These are phyloP conservation scores for Coelastrella sp. DNA, from an alignment of 139 green algal genomes.

Conservation along the genomic window DNA sequence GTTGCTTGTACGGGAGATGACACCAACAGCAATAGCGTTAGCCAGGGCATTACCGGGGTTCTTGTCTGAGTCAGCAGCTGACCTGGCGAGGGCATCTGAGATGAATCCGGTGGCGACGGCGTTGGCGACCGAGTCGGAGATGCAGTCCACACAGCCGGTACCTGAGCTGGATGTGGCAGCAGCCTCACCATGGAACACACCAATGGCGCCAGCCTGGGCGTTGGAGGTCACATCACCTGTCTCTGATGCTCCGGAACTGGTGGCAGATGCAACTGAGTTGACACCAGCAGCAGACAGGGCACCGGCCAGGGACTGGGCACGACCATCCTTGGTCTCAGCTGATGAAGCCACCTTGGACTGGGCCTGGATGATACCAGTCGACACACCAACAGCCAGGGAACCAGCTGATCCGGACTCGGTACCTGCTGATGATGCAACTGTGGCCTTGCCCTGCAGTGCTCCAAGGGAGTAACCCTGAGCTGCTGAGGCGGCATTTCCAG, in stretches of 20 bases:
- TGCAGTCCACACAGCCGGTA: conserved; percentile 41
- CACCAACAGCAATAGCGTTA: conserved; percentile 44
- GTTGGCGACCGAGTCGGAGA: conserved; percentile 38
- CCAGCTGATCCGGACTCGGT: conserved; percentile 27
- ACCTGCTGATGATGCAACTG: conserved; percentile 8
- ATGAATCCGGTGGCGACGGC: conserved; percentile 39
- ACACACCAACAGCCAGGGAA: conserved; percentile 9
- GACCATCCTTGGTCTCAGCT: conserved; percentile 45
- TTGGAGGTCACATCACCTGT: conserved; percentile 45
- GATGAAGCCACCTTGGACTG: conserved; percentile 34
- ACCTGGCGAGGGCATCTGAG: conserved; percentile 26
- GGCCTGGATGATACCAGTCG: conserved; percentile 41
- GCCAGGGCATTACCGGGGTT: conserved; percentile 48
- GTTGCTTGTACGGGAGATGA: conserved; percentile 46
- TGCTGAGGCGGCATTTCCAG: conserved; percentile 34
- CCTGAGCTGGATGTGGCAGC: conserved; percentile 26
- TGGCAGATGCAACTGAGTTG: conserved; percentile 36
- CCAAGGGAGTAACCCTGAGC: conserved; percentile 20
- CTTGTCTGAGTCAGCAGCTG: conserved; percentile 43
- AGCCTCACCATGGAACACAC: conserved; percentile 41
- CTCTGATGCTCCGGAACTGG: conserved; percentile 18
- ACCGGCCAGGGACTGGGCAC: conserved; percentile 40
- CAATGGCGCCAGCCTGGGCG: conserved; percentile 26
- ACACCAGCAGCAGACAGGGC: conserved; percentile 22
- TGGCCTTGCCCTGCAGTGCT: conserved; percentile 42